phyloP scores from a whole-genome alignment of 1,139 yeast species.

The Nakaseomyces glabratus region DNA sequence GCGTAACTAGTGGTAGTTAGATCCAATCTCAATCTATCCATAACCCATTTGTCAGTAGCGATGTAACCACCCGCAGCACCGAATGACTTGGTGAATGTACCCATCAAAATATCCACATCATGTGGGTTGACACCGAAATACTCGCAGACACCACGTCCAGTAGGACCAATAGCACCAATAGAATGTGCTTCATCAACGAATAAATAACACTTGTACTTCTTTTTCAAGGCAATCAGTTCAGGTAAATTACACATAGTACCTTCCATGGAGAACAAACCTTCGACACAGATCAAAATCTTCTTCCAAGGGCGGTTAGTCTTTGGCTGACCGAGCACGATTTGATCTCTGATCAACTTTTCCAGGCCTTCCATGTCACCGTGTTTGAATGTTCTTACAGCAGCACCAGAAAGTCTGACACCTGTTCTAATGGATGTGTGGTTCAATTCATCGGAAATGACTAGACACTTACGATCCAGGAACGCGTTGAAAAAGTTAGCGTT shows the following conservation, averaged over 20 bases:
- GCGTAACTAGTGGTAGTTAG: slow-evolving; percentile 70
- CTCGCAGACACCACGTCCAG: slow-evolving; percentile 92
- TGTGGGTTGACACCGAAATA: slow-evolving; percentile 72
- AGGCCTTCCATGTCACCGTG: slow-evolving; percentile 83
- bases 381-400: slow-evolving; percentile 83
- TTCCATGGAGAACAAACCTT: slow-evolving; percentile 96
- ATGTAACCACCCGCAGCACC: slow-evolving; percentile 99
- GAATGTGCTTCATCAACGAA: slow-evolving; percentile 98
- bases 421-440: slow-evolving; percentile 94
- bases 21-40: slow-evolving; percentile 65
- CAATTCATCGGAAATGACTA: slow-evolving; percentile 87
- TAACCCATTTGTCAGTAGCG: slow-evolving; percentile 60
- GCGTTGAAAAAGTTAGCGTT: slow-evolving; percentile 86
- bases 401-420: slow-evolving; percentile 89
- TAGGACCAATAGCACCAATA: slow-evolving; percentile 93
- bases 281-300: slow-evolving; percentile 85
- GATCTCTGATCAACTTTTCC: slow-evolving; percentile 73
- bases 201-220: slow-evolving; percentile 79
- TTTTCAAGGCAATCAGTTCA: slow-evolving; percentile 58
- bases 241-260: slow-evolving; percentile 92
- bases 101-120: slow-evolving; percentile 84
- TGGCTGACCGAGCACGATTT: slow-evolving; percentile 94
- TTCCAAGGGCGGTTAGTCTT: slow-evolving; percentile 96
- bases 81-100: slow-evolving; percentile 92
- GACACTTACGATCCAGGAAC: slow-evolving; percentile 74